These are phyloP conservation scores for Rubia occidens DNA, from an alignment of 305 asterid genomes.

Conservation along the genomic window DNA sequence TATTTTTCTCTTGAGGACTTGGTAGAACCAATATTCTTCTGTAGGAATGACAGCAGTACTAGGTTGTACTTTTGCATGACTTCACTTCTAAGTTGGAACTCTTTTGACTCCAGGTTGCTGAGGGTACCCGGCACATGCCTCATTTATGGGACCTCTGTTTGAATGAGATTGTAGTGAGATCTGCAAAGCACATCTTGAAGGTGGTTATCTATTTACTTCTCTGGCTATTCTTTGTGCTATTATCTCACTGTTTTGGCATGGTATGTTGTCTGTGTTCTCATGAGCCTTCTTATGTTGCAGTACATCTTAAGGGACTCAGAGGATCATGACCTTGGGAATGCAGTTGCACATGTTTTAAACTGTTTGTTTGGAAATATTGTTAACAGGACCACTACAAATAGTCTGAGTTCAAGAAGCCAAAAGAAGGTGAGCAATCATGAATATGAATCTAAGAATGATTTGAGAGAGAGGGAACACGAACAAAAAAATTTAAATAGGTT, in stretches of 20 bases:
- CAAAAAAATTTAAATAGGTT: too few species aligned
- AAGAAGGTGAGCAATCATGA: constrained; percentile 44
- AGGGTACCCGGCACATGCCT: constrained; percentile 38
- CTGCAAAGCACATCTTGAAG: constrained; percentile 43
- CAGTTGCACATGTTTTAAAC: constrained; percentile 73
- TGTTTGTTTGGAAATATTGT: constrained; percentile 65
- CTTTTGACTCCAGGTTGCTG: constrained; percentile 33
- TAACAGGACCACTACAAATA: constrained; percentile 38
- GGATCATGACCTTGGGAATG: constrained; percentile 76
- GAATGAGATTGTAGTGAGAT: constrained; percentile 42
- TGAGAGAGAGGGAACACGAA: background rate
- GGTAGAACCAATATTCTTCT: constrained; percentile 12
- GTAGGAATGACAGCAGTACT: background rate
- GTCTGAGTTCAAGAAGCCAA: constrained; percentile 43
- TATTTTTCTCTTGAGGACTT: background rate
- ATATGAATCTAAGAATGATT: background rate
- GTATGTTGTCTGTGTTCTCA: constrained; percentile 15
- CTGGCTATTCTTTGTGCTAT: background rate
- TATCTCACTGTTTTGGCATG: constrained; percentile 1
- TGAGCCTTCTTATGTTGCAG: constrained; percentile 35
- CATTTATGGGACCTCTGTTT: constrained; percentile 45
- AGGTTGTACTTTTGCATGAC: background rate
- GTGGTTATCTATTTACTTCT: constrained; percentile 20
- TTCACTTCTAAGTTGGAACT: background rate
- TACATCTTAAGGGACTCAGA: constrained; percentile 71